Percentiles rank a stretch among this genome's conserved stretches.
phyloP scores from a whole-genome alignment of 2,329 filamentous ascomycete genomes.

The Claviceps pazoutovae region DNA sequence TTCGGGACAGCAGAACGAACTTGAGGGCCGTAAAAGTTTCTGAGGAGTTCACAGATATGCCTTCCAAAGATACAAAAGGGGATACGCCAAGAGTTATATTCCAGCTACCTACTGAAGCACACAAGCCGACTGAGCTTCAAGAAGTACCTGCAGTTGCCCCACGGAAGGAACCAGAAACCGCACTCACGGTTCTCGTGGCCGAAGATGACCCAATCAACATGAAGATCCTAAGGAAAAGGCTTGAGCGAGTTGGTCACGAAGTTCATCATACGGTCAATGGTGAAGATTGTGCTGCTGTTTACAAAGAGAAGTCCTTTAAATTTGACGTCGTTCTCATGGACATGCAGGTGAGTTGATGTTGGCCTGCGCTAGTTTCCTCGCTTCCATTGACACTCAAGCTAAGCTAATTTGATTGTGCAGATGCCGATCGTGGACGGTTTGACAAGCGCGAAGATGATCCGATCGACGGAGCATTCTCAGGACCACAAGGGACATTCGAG shows the following conservation, averaged over 20 bases:
- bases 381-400: not conserved
- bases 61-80: slow-evolving; percentile 15
- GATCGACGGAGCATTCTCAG: slow-evolving; percentile 49
- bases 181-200: slow-evolving; percentile 57
- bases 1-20: slow-evolving; percentile 31
- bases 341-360: slow-evolving; percentile 56
- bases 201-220: slow-evolving; percentile 85
- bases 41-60: slow-evolving; percentile 28
- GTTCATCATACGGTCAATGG: slow-evolving; percentile 67
- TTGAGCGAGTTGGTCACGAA: slow-evolving; percentile 62
- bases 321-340: slow-evolving; percentile 86
- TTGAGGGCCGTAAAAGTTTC: slow-evolving; percentile 34
- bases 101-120: slow-evolving; percentile 19
- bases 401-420: slow-evolving; percentile 27
- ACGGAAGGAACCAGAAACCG: slow-evolving; percentile 9
- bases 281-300: slow-evolving; percentile 64
- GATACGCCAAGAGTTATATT: slow-evolving; percentile 24
- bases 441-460: slow-evolving; percentile 69
- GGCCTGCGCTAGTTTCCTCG: not conserved
- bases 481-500: slow-evolving; percentile 38
- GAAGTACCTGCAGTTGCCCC: slow-evolving; percentile 10
- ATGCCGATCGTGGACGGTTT: slow-evolving; percentile 89
- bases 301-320: slow-evolving; percentile 43
- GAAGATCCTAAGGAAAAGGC: slow-evolving; percentile 62
- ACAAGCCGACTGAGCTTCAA: slow-evolving; percentile 4